phyloP scores from a whole-genome alignment of 1,139 yeast species.

The Yamadazyma taylorii region DNA sequence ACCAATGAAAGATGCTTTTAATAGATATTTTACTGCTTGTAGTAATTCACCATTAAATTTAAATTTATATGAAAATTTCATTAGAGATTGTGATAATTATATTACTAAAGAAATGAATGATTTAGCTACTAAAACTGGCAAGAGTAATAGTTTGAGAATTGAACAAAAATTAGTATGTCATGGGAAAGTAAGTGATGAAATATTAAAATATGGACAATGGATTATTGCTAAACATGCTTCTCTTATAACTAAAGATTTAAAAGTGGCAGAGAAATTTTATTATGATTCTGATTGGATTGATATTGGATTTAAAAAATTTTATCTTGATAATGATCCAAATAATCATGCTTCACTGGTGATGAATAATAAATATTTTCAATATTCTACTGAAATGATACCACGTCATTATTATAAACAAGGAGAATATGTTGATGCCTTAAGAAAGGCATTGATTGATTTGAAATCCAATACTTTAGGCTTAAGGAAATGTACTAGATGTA shows the following conservation, averaged over 20 bases:
- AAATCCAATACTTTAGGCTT: constrained; percentile 16
- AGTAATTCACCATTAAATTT: constrained; percentile 58
- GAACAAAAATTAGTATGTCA: constrained; percentile 71
- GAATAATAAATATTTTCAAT: constrained; percentile 9
- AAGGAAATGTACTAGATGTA: constrained; percentile 68
- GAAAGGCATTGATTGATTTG: constrained; percentile 37
- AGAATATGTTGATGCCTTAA: constrained; percentile 43
- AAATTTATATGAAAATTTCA: constrained; percentile 59
- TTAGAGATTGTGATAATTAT: constrained; percentile 49
- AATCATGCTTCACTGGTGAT: background rate
- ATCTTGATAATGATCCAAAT: constrained; percentile 7
- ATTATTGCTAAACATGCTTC: constrained; percentile 35
- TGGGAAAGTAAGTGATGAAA: constrained; percentile 54
- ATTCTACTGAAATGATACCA: constrained; percentile 15
- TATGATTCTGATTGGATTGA: constrained; percentile 73
- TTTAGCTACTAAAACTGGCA: constrained; percentile 26
- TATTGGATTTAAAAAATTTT: constrained; percentile 32
- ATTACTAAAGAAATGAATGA: constrained; percentile 31
- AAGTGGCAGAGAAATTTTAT: constrained; percentile 55
- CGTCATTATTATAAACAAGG: constrained; percentile 24
- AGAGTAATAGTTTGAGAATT: constrained; percentile 38
- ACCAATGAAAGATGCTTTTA: constrained; percentile 56
- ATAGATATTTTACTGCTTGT: constrained; percentile 53
- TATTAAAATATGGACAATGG: constrained; percentile 31
- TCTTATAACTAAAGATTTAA: constrained; percentile 38